Evolutionary conservation across 257 asterid species (phyloP).

Genomic region (Nicotiana obtusifolia): DNA sequence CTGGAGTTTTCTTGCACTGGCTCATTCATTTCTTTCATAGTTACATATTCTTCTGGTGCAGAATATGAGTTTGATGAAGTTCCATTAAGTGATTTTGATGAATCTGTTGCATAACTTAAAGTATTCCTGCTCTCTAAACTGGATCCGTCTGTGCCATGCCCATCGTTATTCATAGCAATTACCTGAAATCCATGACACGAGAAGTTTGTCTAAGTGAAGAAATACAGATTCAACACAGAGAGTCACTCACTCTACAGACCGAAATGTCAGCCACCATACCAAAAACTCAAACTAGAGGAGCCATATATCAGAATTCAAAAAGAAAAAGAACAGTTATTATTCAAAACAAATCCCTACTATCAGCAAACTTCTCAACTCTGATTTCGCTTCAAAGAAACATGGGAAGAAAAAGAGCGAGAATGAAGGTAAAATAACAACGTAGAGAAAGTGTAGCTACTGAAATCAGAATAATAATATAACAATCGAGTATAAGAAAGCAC

Average conservation of each 20-base stretch:
- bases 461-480: background rate
- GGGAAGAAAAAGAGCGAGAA: background rate
- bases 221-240: background rate
- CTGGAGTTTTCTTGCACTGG: slow-evolving; percentile 26
- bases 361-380: background rate
- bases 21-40: slow-evolving; percentile 30
- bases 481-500: background rate
- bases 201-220: slow-evolving; percentile 14
- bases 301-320: background rate
- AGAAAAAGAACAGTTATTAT: background rate
- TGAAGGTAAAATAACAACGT: background rate
- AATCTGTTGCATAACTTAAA: slow-evolving; percentile 41
- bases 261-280: background rate
- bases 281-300: background rate
- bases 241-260: background rate
- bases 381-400: background rate
- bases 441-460: background rate
- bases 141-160: slow-evolving; percentile 31
- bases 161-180: slow-evolving; percentile 42
- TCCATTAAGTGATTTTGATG: slow-evolving; percentile 39
- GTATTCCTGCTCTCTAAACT: slow-evolving; percentile 31
- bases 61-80: slow-evolving; percentile 32
- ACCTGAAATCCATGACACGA: slow-evolving; percentile 30
- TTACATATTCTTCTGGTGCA: slow-evolving; percentile 26
- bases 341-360: background rate